These are phyloP conservation scores for Boletus sp. DNA, from an alignment of 768 basidiomycete species.

Conservation along the genomic window DNA sequence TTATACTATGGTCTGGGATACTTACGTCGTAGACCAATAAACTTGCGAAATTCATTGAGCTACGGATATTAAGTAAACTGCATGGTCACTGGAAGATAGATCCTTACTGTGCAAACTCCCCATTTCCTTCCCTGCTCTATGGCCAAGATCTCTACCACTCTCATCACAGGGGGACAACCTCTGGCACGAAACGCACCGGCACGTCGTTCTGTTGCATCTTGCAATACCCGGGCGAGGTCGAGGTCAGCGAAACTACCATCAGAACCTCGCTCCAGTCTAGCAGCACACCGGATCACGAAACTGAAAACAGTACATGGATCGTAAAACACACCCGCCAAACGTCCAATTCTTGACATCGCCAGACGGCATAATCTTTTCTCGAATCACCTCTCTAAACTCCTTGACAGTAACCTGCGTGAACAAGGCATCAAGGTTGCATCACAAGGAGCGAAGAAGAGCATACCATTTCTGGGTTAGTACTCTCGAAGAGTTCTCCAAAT, in stretches of 20 bases:
- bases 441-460: not conserved
- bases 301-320: not conserved
- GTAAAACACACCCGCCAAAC: conserved; percentile 43
- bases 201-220: conserved; percentile 54
- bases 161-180: conserved; percentile 65
- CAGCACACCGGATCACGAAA: not conserved
- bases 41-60: conserved; percentile 73
- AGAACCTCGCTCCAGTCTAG: conserved; percentile 48
- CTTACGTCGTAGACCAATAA: conserved; percentile 68
- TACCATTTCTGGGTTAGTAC: conserved; percentile 42
- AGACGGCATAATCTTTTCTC: conserved; percentile 9
- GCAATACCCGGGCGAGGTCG: conserved; percentile 61
- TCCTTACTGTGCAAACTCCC: conserved; percentile 68
- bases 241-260: conserved; percentile 60
- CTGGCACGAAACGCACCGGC: conserved; percentile 68
- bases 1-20: not conserved
- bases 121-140: conserved; percentile 66
- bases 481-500: conserved; percentile 46
- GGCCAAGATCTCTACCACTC: conserved; percentile 65
- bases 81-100: not conserved
- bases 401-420: conserved; percentile 15
- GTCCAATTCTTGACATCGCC: conserved; percentile 46
- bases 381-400: conserved; percentile 19
- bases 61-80: conserved; percentile 16
- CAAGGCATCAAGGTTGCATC: not conserved